Percentiles rank a stretch among this genome's conserved stretches.
Evolutionary conservation across 352 stramenopile genomes (phyloP).

Genomic region (Phytopythium montanum): DNA sequence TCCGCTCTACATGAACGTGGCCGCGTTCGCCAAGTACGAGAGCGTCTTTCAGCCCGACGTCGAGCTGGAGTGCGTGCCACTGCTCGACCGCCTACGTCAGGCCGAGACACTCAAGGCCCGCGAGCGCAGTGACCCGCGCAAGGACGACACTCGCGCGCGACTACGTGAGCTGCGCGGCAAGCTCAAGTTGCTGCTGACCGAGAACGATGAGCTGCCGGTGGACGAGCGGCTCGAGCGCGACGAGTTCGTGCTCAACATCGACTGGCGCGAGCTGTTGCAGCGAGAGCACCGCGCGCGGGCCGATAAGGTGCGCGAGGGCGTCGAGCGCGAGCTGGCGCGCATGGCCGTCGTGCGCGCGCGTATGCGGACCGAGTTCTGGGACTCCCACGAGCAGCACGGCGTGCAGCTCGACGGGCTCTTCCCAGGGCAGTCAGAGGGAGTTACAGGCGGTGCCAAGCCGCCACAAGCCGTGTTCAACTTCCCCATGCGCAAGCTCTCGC

Average conservation of each 20-base stretch:
- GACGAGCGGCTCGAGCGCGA: slow-evolving; percentile 69
- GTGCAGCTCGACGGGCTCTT: slow-evolving; percentile 58
- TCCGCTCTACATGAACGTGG: slow-evolving; percentile 55
- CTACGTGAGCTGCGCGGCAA: slow-evolving; percentile 63
- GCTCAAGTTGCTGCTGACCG: slow-evolving; percentile 61
- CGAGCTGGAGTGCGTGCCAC: slow-evolving; percentile 29
- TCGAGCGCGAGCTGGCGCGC: slow-evolving; percentile 65
- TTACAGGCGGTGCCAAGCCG: background rate
- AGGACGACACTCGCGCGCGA: slow-evolving; percentile 57
- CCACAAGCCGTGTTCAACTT: slow-evolving; percentile 77
- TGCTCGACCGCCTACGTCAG: slow-evolving; percentile 35
- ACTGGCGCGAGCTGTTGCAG: slow-evolving; percentile 56
- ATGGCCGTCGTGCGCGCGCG: slow-evolving; percentile 77
- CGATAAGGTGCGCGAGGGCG: slow-evolving; percentile 57
- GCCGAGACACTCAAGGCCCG: slow-evolving; percentile 33
- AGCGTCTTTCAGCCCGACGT: slow-evolving; percentile 48
- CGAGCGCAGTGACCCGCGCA: slow-evolving; percentile 60
- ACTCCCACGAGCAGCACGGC: slow-evolving; percentile 66
- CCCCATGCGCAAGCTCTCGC: slow-evolving; percentile 55
- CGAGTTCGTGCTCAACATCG: slow-evolving; percentile 90
- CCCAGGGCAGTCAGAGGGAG: slow-evolving; percentile 4
- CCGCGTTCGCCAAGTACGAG: slow-evolving; percentile 72
- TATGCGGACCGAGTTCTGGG: slow-evolving; percentile 92
- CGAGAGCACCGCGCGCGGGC: slow-evolving; percentile 48
- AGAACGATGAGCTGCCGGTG: slow-evolving; percentile 68